A percentile compares a stretch with the other conserved stretches of the same genome.
Conservation (phyloP, 805 yeast genomes). For the Kazachstania bromeliacearum region DNA sequence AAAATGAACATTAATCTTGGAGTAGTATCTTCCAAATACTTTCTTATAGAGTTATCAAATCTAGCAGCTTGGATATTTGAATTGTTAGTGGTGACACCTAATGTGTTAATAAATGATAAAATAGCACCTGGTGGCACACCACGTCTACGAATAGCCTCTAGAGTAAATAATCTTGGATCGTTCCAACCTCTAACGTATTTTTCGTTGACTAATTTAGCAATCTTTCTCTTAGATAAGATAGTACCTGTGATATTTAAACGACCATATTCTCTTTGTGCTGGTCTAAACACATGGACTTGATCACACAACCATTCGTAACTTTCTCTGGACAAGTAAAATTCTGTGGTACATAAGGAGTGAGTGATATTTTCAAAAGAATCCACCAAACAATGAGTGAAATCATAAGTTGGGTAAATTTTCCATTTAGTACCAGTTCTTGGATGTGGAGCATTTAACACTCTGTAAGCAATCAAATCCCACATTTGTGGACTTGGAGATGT, state of each 20-base stretch:
- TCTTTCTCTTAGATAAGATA: constrained; percentile 88
- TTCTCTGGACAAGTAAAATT: constrained; percentile 84
- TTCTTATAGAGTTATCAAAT: constrained; percentile 83
- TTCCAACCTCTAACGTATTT: constrained; percentile 91
- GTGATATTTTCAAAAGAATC: constrained; percentile 95
- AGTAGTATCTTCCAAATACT: constrained; percentile 78
- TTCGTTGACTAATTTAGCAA: constrained; percentile 82
- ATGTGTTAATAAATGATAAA: constrained; percentile 80
- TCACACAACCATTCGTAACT: constrained; percentile 98
- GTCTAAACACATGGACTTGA: constrained; percentile 87
- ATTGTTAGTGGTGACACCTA: constrained; percentile 93
- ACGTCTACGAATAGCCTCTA: constrained; percentile 90
- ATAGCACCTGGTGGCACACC: constrained; percentile 99
- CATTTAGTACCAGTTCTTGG: constrained; percentile 95
- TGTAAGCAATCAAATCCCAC: constrained; percentile 98
- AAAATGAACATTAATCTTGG: constrained; percentile 92
- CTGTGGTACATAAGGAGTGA: constrained; percentile 94
- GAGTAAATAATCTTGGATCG: constrained; percentile 91
- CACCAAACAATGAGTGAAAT: constrained; percentile 97
- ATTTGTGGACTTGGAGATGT: constrained; percentile 90
- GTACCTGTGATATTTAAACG: constrained; percentile 93
- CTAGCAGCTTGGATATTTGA: constrained; percentile 85
- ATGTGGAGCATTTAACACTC: constrained; percentile 86
- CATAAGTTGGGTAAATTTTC: constrained; percentile 98
- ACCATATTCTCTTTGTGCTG: constrained; percentile 98